Base-by-base conservation (phyloP, 1,284 basidiomycete species). In the Calocybe gambosa region DNA sequence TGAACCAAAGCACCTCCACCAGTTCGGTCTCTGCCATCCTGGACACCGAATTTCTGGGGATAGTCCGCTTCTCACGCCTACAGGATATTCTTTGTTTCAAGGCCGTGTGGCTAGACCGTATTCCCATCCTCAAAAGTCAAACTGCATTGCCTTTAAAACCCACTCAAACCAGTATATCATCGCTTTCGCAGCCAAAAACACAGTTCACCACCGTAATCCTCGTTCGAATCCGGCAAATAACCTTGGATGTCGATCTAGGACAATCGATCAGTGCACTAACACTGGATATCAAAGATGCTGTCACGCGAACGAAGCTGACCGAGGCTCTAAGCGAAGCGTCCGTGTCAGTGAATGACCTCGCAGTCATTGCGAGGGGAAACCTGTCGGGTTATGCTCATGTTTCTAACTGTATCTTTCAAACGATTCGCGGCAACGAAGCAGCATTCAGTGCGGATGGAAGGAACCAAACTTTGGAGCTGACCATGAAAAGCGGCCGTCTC, bases 81-180 rank as follows among this genome's bases (percentile, higher is more conserved):
- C 89, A 92, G 61, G 90, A 93, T 58, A 78, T 91, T 39, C 70
- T 93, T 21, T 90, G 88, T 62, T 89, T 93, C 74, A 91, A 92
- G 62, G 89, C 89, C 1, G 88, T 93, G 15, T 93, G 89, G 89
- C 62, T 93, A 37, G 90, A 93, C 58, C 80, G 82, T 34, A 89
- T 93, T 31, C 87, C 89, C 0, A 64, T 88, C 2, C 75, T 87
- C 55, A 76, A 75, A 48, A 70, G 66, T n/a, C 71, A 74, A 41
- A 53, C 59, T 36, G 47, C 52, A 4, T 19, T 48, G n/a, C 54
- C 64, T 10, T 46, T 58, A 28, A 58, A 57, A 44, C 54, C 65
- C 41, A 47, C 51, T 18, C 59, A 50, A 42, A 16, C 63, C 13
- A 58, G 55, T 55, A 21, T 52, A 42, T 42, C 54, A 44, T 43